These are phyloP conservation scores for Scedosporium dehoogii DNA, from an alignment of 2,329 filamentous ascomycete genomes.

Conservation along the genomic window DNA sequence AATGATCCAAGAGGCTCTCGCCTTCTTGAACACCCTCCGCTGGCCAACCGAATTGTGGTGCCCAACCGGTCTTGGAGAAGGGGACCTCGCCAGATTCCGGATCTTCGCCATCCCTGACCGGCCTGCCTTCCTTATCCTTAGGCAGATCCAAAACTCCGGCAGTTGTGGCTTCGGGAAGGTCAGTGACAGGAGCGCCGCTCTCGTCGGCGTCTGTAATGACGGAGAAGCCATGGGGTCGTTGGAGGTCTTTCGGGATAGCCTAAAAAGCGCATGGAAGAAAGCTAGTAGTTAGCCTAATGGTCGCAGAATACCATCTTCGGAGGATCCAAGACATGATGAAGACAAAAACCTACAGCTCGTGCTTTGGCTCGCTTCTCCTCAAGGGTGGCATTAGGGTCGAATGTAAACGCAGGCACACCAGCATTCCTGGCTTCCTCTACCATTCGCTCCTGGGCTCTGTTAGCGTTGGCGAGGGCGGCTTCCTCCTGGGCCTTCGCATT, in stretches of 20 bases:
- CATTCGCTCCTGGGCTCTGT: constrained; percentile 63
- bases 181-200: constrained; percentile 58
- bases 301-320: constrained; percentile 11
- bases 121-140: constrained; percentile 37
- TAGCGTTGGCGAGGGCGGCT: constrained; percentile 49
- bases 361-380: constrained; percentile 79
- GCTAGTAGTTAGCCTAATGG: not conserved
- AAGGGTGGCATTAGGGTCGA: constrained; percentile 74
- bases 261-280: constrained; percentile 19
- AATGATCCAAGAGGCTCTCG: constrained; percentile 72
- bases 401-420: constrained; percentile 71
- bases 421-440: constrained; percentile 69
- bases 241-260: constrained; percentile 55
- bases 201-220: constrained; percentile 74
- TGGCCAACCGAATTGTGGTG: constrained; percentile 70
- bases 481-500: not conserved
- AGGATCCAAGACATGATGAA: constrained; percentile 8
- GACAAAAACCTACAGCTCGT: constrained; percentile 50
- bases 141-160: constrained; percentile 52
- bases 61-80: constrained; percentile 64
- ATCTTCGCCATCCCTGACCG: constrained; percentile 36
- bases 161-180: constrained; percentile 67
- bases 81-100: constrained; percentile 40
- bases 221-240: constrained; percentile 54
- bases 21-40: constrained; percentile 43